Conservation (phyloP, 805 yeast genomes). For the Ogataea trehaloabstinens region DNA sequence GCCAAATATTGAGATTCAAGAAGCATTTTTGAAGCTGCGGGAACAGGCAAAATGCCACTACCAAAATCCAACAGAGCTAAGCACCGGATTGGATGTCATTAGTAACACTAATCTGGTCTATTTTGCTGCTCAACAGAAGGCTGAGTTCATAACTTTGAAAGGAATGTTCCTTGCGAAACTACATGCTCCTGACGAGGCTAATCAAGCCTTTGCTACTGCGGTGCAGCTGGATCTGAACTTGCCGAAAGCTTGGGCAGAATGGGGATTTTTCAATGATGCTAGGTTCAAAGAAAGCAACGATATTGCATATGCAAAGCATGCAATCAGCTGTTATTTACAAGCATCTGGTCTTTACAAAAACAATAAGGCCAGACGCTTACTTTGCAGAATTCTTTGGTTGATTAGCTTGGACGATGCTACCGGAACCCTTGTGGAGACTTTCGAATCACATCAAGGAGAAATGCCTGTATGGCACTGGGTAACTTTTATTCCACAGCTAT, state of each 20-base stretch:
- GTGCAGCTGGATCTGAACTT: slow-evolving; percentile 91
- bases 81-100: slow-evolving; percentile 95
- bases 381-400: slow-evolving; percentile 91
- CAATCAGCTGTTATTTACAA: slow-evolving; percentile 92
- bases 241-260: slow-evolving; percentile 99
- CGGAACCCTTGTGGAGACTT: slow-evolving; percentile 80
- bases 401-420: slow-evolving; percentile 84
- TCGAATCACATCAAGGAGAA: slow-evolving; percentile 90
- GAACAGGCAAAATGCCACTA: slow-evolving; percentile 98
- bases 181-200: slow-evolving; percentile 90
- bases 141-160: slow-evolving; percentile 94
- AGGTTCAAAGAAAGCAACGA: slow-evolving; percentile 80
- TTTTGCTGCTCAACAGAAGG: slow-evolving; percentile 96
- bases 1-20: slow-evolving; percentile 97
- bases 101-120: slow-evolving; percentile 94
- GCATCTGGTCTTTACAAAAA: slow-evolving; percentile 97
- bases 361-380: slow-evolving; percentile 80
- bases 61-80: slow-evolving; percentile 84
- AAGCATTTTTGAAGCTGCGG: slow-evolving; percentile 89
- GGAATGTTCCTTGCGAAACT: slow-evolving; percentile 96
- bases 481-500: slow-evolving; percentile 90
- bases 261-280: slow-evolving; percentile 95
- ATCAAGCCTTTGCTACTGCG: slow-evolving; percentile 96
- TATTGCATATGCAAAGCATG: slow-evolving; percentile 84
- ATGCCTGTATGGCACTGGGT: slow-evolving; percentile 99